Evolutionary conservation across 1,284 basidiomycete species (phyloP), one percentile per base, ranked within the genome.

Genomic region (Phellopilus nigrolimitatus): DNA sequence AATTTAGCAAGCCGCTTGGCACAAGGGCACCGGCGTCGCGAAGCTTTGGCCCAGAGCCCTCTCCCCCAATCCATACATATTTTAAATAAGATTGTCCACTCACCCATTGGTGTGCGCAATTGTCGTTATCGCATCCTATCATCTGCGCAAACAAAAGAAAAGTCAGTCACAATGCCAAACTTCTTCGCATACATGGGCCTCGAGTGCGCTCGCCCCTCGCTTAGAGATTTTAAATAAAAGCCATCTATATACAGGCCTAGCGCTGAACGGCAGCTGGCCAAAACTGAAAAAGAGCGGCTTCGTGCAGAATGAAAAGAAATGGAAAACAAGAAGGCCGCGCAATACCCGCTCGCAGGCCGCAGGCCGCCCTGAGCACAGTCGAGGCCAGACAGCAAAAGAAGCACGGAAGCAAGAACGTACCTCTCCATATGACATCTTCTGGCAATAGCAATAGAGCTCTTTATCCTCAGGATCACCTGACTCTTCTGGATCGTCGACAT

Each of bases 101-200:
- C 55, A 84, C 83, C 83, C 84, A 86, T 75, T 85, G 80, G 64
- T 77, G 82, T n/a, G 71, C 72, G 65, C 83, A 86, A 6, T 71
- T 70, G n/a, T 74, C 66, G 58, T 81, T 80, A 61, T 86, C 83
- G 62, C 83, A 86, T 38, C 74, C 84, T 56, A 86, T 79, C 83
- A 86, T 86, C 75, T 81, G 59, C 30, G 44, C 43, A 51, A 34
- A 46, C 9, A 42, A 24, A 42, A 33, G 31, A 22, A 56, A 47
- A 37, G 10, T 31, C 38, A 47, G 30, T 48, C 6, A 53, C 37
- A 19, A n/a, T 36, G 34, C 31, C 13, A 19, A 17, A 25, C 41
- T 55, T 42, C 54, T 28, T 31, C 34, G 44, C 25, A 37, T 30
- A 27, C 15, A 50, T 43, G 38, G 36, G 33, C 36, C 49, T 51